Conservation (phyloP, 208 protist species). For the Wallacemonas collosoma region DNA sequence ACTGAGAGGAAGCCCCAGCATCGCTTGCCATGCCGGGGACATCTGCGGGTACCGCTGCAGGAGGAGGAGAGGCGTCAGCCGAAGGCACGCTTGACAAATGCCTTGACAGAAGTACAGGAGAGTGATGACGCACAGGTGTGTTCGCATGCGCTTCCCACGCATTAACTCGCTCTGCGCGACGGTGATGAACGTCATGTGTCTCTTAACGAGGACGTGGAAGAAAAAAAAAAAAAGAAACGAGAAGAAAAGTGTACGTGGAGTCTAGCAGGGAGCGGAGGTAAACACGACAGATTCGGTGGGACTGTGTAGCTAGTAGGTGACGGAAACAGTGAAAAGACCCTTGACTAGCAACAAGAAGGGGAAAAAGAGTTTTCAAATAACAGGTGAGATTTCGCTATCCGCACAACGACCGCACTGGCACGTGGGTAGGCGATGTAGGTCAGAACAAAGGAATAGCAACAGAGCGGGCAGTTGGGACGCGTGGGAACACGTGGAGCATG, state of each 20-base stretch:
- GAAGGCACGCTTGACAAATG: constrained; percentile 4
- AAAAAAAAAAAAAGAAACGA: constrained; percentile 30
- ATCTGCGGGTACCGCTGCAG: constrained; percentile 14
- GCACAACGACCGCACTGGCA: no score
- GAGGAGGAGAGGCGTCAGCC: constrained; percentile 1
- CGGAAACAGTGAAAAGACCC: no score
- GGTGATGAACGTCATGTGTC: not conserved
- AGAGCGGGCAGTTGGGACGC: no score
- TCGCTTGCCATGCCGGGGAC: constrained; percentile 16
- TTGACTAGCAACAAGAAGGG: no score
- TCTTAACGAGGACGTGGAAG: constrained; percentile 14
- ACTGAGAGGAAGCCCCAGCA: constrained; percentile 24
- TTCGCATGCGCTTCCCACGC: not conserved
- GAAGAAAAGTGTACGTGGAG: not conserved
- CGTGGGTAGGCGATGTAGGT: no score
- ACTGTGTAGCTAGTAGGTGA: no score
- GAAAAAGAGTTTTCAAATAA: no score
- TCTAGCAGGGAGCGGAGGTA: no score
- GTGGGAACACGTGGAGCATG: no score
- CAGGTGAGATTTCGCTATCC: no score
- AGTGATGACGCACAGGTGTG: constrained; percentile 15
- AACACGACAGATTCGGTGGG: no score
- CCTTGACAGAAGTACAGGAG: constrained; percentile 21
- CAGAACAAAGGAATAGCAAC: no score
- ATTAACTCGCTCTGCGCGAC: not conserved